Percentiles rank a stretch among this genome's conserved stretches.
phyloP scores from a whole-genome alignment of 2,329 filamentous ascomycete species.

The Cordyceps pruinosa region DNA sequence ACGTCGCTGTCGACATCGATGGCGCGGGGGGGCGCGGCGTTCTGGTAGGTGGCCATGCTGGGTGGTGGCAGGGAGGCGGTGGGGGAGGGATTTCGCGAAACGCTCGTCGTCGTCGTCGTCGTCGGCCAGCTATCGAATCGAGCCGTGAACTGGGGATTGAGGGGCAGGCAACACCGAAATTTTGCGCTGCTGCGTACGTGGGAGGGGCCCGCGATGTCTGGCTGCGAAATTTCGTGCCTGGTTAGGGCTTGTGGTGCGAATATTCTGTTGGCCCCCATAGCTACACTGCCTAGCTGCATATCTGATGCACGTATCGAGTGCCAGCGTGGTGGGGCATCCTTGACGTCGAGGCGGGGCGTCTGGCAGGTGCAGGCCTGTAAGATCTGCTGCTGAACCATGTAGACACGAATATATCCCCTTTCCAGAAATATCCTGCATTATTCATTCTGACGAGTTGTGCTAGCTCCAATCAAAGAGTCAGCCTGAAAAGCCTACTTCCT shows the following conservation, averaged over 20 bases:
- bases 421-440: background rate
- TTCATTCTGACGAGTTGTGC: conserved; percentile 10
- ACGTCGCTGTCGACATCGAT: conserved; percentile 82
- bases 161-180: conserved; percentile 29
- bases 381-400: conserved; percentile 11
- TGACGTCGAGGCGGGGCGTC: conserved; percentile 21
- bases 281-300: conserved; percentile 21
- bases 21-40: conserved; percentile 52
- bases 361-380: conserved; percentile 10
- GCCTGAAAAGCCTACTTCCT: background rate
- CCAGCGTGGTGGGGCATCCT: conserved; percentile 16
- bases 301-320: conserved; percentile 22
- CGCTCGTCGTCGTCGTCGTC: conserved; percentile 22
- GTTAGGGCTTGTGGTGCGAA: conserved; percentile 34
- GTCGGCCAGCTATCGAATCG: conserved; percentile 14
- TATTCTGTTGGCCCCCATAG: conserved; percentile 21
- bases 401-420: background rate
- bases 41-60: conserved; percentile 55
- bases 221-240: conserved; percentile 30
- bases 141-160: conserved; percentile 12
- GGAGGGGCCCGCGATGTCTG: conserved; percentile 20
- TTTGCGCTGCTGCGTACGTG: conserved; percentile 30
- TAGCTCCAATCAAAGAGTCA: background rate
- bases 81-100: background rate
- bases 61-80: conserved; percentile 14